Evolutionary conservation across 2,329 filamentous ascomycete species (phyloP).

Genomic region (Paecilomyces sp.): DNA sequence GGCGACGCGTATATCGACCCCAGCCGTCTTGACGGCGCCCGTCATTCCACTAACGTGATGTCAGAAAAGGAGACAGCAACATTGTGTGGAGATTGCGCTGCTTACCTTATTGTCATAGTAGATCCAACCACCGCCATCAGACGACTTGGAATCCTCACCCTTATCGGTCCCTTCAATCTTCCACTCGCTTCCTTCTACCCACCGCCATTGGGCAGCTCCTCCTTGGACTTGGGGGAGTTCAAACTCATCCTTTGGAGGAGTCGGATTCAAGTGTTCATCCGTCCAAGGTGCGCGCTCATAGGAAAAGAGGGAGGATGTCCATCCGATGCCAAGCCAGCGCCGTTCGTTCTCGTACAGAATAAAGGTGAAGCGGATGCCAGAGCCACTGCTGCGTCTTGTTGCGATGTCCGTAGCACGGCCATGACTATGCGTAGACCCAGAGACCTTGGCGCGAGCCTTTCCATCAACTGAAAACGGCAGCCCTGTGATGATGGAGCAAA

Average conservation of each 20-base stretch:
- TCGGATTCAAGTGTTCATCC: constrained; percentile 83
- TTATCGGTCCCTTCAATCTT: constrained; percentile 62
- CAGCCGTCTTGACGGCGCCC: constrained; percentile 82
- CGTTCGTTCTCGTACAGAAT: constrained; percentile 95
- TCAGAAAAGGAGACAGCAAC: constrained; percentile 3
- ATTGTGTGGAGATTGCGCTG: not conserved
- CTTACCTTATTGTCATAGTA: constrained; percentile 95
- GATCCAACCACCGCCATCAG: constrained; percentile 74
- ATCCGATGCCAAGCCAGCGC: constrained; percentile 88
- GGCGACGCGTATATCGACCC: constrained; percentile 84
- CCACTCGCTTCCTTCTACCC: constrained; percentile 84
- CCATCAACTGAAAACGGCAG: constrained; percentile 57
- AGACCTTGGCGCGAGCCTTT: constrained; percentile 11
- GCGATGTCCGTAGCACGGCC: constrained; percentile 43
- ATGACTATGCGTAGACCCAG: constrained; percentile 31
- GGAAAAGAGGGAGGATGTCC: constrained; percentile 84
- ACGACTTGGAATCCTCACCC: constrained; percentile 33
- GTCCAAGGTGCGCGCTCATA: constrained; percentile 92
- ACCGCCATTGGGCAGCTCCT: constrained; percentile 62
- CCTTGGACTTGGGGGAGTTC: constrained; percentile 60
- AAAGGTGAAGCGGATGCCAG: constrained; percentile 91
- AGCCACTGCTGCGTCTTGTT: constrained; percentile 44
- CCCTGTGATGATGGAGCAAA: constrained; percentile 70
- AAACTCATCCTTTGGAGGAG: constrained; percentile 67
- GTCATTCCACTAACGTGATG: constrained; percentile 66